Base-by-base conservation (phyloP, 371 early-diverging fungal species). In the Mucor irregularis region DNA sequence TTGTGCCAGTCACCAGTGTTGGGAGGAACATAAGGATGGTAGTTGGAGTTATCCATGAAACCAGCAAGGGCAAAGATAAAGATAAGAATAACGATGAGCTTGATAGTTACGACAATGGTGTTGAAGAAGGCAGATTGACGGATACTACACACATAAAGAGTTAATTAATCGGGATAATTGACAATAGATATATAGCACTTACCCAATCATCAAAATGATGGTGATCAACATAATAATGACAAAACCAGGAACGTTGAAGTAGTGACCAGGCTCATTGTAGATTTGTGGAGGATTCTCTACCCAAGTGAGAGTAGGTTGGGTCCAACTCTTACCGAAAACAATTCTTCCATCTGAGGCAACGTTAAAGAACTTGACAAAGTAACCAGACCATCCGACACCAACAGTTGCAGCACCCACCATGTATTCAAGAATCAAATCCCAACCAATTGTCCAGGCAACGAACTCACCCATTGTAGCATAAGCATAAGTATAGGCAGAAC, bases 341-440 rank as follows among this genome's bases (percentile, higher is more conserved):
- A 76, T 64, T 47, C 42, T 50, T 14, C 65, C 65, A 7, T 58
- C 57, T 50, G 85, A 87, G 4, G 81, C 87, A 44, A 87, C 81
- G 7, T 48, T 22, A 37, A 91, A 76, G 53, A 93, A 89, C 16
- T 79, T 69, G 19, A 81, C 82, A 56, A 93, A 78, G 58, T 93
- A 93, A 14, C 78, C 83, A 21, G 90, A 88, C 90, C 92, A 93
- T 11, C 90, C 89, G 16, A 85, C 86, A 29, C 81, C 82, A 5
- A 72, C 87, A 1, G 91, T 85, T 6, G 90, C 85, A 26, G 90
- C 82, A 13, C 89, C 90, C 8, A 90, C 84, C 76, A 88, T 72
- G 62, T 90, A 92, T 72, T 93, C 93, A 26, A 93, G 73, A n/a
- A 89, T 85, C 29, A 92, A 68, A 68, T 91, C 85, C 93, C 93